Conservation (phyloP, 225 moss, liverwort and hornwort species). For the Polytrichum formosum region DNA sequence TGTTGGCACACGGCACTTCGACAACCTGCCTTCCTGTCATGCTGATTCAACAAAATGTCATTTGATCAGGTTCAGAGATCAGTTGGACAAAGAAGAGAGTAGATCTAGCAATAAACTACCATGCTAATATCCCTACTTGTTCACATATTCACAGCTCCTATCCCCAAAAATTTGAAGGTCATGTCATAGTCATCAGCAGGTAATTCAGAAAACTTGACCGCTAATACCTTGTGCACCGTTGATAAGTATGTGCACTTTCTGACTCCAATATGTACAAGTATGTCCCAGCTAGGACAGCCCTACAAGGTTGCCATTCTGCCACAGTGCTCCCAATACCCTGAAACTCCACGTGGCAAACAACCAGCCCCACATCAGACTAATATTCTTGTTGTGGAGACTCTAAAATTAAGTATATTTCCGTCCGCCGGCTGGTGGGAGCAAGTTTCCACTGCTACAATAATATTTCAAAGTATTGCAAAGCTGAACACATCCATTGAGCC, state of each 20-base stretch:
- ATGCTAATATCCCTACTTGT: neutral
- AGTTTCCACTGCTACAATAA: too few relatives aligned
- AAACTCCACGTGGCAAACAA: constrained; percentile 7
- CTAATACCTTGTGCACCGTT: constrained; percentile 74
- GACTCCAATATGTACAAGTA: constrained; percentile 91
- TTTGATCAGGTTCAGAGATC: neutral
- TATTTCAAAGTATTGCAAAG: too few relatives aligned
- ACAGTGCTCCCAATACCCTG: constrained; percentile 96
- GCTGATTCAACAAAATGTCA: constrained; percentile 29
- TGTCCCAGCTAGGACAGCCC: constrained; percentile 83
- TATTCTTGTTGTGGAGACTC: neutral
- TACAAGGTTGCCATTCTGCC: constrained; percentile 95
- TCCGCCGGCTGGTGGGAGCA: too few relatives aligned
- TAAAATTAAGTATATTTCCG: too few relatives aligned
- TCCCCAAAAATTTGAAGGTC: neutral
- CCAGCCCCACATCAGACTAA: neutral
- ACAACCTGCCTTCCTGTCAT: constrained; percentile 92
- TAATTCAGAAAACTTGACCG: neutral
- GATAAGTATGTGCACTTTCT: constrained; percentile 77
- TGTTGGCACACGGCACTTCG: constrained; percentile 69
- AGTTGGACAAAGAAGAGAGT: too few relatives aligned
- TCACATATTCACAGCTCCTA: constrained; percentile 3
- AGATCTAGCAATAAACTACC: too few relatives aligned
- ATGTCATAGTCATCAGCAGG: too few relatives aligned
- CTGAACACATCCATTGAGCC: too few relatives aligned